Percentiles rank a stretch among this genome's conserved stretches.
phyloP scores from a whole-genome alignment of 2,329 filamentous ascomycete species.

The Lithohypha guttulata region DNA sequence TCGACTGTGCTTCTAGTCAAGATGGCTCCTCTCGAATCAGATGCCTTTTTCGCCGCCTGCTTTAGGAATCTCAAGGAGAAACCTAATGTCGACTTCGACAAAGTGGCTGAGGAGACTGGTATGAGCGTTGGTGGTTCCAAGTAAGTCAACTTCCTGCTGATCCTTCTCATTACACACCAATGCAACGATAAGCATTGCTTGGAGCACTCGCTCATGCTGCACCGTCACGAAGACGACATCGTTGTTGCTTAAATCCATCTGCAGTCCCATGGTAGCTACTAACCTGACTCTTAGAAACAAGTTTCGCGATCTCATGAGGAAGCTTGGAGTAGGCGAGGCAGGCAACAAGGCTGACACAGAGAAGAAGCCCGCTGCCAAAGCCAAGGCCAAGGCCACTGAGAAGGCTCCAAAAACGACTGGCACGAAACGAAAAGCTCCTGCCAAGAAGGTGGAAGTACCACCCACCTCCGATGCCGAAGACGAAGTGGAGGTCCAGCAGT shows the following conservation, averaged over 20 bases:
- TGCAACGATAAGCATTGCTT: background rate
- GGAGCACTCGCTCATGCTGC: background rate
- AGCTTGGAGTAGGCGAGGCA: conserved; percentile 10
- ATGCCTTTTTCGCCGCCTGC: conserved; percentile 18
- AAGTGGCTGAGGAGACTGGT: conserved; percentile 11
- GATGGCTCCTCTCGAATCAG: conserved; percentile 2
- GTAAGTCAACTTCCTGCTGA: conserved; percentile 14
- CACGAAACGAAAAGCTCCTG: conserved; percentile 11
- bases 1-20: too few relatives aligned
- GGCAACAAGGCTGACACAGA: conserved; percentile 2
- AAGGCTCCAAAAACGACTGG: background rate
- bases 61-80: conserved; percentile 18
- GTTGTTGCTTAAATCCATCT: too few relatives aligned
- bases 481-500: too few relatives aligned
- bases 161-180: background rate
- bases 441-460: conserved; percentile 1
- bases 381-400: conserved; percentile 1
- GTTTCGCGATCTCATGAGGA: conserved; percentile 16
- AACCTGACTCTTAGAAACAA: conserved; percentile 18
- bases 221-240: background rate
- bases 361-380: conserved; percentile 3
- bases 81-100: conserved; percentile 15
- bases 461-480: conserved; percentile 9
- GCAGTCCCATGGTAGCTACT: too few relatives aligned
- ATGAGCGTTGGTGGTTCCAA: conserved; percentile 20